Evolutionary conservation across 352 stramenopile genomes (phyloP).

Genomic region (Phytopythium aichiense): DNA sequence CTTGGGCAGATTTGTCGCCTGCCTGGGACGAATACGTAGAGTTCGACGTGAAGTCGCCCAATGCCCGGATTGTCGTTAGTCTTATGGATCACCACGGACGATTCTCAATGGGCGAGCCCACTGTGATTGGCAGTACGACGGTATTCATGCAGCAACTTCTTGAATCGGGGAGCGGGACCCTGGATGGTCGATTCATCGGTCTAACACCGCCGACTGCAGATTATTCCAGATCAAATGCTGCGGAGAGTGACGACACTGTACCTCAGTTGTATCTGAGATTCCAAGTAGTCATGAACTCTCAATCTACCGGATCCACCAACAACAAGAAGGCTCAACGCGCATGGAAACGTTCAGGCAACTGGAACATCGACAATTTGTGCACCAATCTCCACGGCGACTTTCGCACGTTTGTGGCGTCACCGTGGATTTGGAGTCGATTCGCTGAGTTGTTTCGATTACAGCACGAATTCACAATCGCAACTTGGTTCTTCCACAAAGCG

Average conservation of each 20-base stretch:
- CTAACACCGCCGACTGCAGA: conserved; percentile 5
- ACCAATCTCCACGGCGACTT: conserved; percentile 48
- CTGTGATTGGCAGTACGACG: conserved; percentile 35
- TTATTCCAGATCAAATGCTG: neutral
- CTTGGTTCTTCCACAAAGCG: conserved; percentile 40
- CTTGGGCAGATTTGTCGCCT: conserved; percentile 55
- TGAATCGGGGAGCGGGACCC: conserved; percentile 11
- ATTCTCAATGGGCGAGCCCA: conserved; percentile 16
- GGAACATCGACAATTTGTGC: conserved; percentile 35
- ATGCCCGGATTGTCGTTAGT: conserved; percentile 32
- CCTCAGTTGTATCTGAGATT: conserved; percentile 25
- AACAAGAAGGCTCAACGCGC: conserved; percentile 6
- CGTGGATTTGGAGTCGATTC: conserved; percentile 65
- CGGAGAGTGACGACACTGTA: too few relatives aligned
- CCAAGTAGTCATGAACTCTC: conserved; percentile 21
- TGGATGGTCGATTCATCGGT: conserved; percentile 19
- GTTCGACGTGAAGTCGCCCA: conserved; percentile 33
- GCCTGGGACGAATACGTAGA: conserved; percentile 64
- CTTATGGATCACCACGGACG: conserved; percentile 34
- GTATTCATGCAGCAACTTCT: conserved; percentile 39
- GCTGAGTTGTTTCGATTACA: conserved; percentile 31
- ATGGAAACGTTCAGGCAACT: conserved; percentile 36
- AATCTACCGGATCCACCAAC: conserved; percentile 5
- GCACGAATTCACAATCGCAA: conserved; percentile 39
- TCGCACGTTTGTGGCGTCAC: conserved; percentile 31